Percentiles rank a stretch among this genome's conserved stretches.
Conservation (phyloP, 352 stramenopile genomes). For the Aphanomyces euteiches region DNA sequence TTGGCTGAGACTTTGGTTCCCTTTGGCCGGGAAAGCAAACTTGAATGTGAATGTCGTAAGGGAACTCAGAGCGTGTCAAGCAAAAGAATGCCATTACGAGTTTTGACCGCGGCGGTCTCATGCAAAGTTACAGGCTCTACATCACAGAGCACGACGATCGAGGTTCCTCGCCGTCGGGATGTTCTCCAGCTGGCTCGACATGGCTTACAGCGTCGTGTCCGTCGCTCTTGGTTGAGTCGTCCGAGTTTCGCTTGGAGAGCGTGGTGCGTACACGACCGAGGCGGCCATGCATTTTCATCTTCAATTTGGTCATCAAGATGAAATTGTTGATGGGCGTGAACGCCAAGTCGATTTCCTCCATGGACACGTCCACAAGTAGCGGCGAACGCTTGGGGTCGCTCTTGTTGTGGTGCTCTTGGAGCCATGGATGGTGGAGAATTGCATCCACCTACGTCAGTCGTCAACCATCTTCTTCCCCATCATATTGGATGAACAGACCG, state of each 20-base stretch:
- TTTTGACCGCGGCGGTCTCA: no score
- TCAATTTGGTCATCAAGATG: conserved; percentile 62
- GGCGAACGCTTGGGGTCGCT: conserved; percentile 32
- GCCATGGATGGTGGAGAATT: conserved; percentile 9
- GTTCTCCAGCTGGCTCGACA: no score
- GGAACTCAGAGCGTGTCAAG: no score
- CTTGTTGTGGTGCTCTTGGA: background rate
- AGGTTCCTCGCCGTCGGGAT: no score
- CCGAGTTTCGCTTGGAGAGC: conserved; percentile 5
- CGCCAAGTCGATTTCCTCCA: conserved; percentile 65
- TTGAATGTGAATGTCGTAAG: no score
- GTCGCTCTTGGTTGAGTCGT: background rate
- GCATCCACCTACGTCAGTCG: background rate
- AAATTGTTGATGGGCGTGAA: conserved; percentile 83
- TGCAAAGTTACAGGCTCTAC: no score
- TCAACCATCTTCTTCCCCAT: background rate
- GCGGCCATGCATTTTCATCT: conserved; percentile 41
- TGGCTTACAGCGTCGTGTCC: no score
- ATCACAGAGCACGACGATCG: no score
- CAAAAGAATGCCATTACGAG: no score
- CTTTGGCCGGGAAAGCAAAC: no score
- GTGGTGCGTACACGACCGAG: background rate
- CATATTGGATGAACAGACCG: background rate
- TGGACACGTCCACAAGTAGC: conserved; percentile 53
- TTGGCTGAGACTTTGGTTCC: no score